Evolutionary conservation across 148 eudicot species (phyloP).

Genomic region (Tetragonia tetragonoides): DNA sequence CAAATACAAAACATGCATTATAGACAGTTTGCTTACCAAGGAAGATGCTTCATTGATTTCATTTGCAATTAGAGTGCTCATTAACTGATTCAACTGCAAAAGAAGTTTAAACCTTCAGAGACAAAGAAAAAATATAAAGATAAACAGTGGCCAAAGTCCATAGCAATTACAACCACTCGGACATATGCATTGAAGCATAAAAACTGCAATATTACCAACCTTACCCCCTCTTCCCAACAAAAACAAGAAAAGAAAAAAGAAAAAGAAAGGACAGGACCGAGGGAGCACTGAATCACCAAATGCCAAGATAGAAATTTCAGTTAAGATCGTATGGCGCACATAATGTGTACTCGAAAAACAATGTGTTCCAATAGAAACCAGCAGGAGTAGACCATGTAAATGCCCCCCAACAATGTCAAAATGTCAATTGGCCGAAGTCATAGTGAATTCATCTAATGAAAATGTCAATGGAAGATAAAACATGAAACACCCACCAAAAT

Average conservation of each 20-base stretch:
- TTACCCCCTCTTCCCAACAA: background rate
- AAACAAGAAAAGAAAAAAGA: background rate
- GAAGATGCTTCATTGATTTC: slow-evolving; percentile 42
- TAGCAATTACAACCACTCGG: background rate
- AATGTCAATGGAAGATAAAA: background rate
- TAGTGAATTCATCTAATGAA: background rate
- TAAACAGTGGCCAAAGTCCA: background rate
- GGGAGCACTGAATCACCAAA: no score
- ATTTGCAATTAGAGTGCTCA: slow-evolving; percentile 57
- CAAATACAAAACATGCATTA: background rate
- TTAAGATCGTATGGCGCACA: no score
- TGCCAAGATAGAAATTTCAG: no score
- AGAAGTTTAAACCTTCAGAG: slow-evolving; percentile 8
- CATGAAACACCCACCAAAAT: background rate
- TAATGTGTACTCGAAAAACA: no score
- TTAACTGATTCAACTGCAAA: slow-evolving; percentile 66
- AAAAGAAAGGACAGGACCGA: no score
- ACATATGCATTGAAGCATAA: background rate
- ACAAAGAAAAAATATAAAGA: background rate
- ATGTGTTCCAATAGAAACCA: background rate
- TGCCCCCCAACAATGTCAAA: slow-evolving; percentile 3
- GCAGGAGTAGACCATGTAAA: slow-evolving; percentile 4
- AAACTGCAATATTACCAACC: slow-evolving; percentile 2
- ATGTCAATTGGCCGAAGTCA: background rate
- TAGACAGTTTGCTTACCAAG: slow-evolving; percentile 40